Evolutionary conservation across 441 rosid species (phyloP).

Genomic region (Flueggea neowawraea): DNA sequence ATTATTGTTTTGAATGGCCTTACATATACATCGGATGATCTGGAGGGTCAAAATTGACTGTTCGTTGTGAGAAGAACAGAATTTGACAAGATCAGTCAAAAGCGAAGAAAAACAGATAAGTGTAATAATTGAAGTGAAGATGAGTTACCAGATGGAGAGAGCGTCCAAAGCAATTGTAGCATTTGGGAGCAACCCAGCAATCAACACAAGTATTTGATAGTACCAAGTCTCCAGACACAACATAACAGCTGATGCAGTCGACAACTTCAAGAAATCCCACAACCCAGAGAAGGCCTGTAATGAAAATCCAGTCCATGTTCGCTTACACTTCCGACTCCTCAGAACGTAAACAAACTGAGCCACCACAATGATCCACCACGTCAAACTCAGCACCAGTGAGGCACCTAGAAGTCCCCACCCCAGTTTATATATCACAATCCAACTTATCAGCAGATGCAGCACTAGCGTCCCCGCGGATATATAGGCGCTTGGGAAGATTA

Average conservation of each 20-base stretch:
- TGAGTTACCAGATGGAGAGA: constrained; percentile 42
- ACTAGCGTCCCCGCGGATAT: constrained; percentile 30
- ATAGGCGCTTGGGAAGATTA: constrained; percentile 45
- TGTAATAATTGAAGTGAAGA: neutral
- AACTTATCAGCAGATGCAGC: constrained; percentile 35
- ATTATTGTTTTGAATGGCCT: too few species aligned
- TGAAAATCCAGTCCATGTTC: constrained; percentile 46
- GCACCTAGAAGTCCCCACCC: constrained; percentile 48
- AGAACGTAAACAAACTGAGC: constrained; percentile 46
- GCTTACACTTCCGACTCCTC: constrained; percentile 26
- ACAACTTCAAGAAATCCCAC: constrained; percentile 42
- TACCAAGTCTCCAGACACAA: constrained; percentile 53
- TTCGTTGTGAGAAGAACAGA: too few species aligned
- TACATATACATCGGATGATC: too few species aligned
- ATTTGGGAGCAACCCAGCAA: constrained; percentile 48
- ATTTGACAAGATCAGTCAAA: too few species aligned
- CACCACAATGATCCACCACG: constrained; percentile 50
- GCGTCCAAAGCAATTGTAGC: constrained; percentile 46
- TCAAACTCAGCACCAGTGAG: constrained; percentile 38
- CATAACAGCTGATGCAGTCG: constrained; percentile 55
- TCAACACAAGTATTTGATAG: constrained; percentile 40
- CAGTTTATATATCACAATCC: constrained; percentile 37
- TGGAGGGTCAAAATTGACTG: too few species aligned
- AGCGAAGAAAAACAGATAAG: too few species aligned
- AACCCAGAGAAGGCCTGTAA: constrained; percentile 39